Percentiles rank a stretch among this genome's conserved stretches.
phyloP scores from a whole-genome alignment of 768 basidiomycete genomes.

The Naganishia friedmannii region DNA sequence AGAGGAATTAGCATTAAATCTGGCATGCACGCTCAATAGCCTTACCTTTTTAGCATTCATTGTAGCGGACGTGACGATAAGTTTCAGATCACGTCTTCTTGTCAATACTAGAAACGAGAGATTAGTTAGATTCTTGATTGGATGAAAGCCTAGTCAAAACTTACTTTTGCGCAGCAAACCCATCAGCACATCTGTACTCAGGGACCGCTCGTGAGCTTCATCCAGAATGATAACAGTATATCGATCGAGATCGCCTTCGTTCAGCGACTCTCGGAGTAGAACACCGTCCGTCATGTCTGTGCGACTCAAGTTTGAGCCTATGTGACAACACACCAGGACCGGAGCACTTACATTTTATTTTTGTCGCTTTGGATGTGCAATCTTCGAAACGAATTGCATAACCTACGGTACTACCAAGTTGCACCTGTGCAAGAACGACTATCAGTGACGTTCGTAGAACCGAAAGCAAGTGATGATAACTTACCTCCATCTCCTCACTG shows the following conservation, averaged over 20 bases:
- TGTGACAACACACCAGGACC: not conserved
- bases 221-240: constrained; percentile 98
- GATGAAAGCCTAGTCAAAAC: constrained; percentile 39
- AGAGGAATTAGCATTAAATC: constrained; percentile 1
- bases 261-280: constrained; percentile 91
- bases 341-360: constrained; percentile 81
- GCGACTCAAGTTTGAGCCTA: not conserved
- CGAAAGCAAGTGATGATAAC: constrained; percentile 34
- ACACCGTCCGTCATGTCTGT: constrained; percentile 99
- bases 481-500: constrained; percentile 96
- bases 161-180: constrained; percentile 87
- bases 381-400: constrained; percentile 99
- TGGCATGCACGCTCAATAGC: not conserved
- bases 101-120: constrained; percentile 64
- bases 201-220: constrained; percentile 94
- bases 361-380: constrained; percentile 87
- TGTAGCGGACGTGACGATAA: constrained; percentile 97
- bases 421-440: constrained; percentile 43
- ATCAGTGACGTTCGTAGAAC: not conserved
- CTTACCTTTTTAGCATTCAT: constrained; percentile 98
- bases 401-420: constrained; percentile 84
- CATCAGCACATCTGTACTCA: constrained; percentile 98
- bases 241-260: constrained; percentile 95
- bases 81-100: constrained; percentile 83
- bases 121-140: not conserved